These are phyloP conservation scores for Bjerkandera adusta DNA, from an alignment of 1,284 basidiomycete species.

Conservation along the genomic window DNA sequence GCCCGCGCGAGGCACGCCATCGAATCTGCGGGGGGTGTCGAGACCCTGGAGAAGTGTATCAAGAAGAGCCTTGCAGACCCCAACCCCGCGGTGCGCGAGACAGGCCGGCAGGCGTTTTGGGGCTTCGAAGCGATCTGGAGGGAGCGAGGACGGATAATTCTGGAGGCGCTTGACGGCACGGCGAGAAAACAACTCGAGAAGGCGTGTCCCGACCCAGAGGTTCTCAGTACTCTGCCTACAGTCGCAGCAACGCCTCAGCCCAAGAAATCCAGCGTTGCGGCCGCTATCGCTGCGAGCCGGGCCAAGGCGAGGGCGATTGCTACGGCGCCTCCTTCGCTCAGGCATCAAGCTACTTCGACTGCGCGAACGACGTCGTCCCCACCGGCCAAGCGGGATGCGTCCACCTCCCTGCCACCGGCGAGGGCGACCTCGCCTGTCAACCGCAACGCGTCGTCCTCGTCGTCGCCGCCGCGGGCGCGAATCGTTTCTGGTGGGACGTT, in stretches of 20 bases:
- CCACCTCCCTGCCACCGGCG: conserved; percentile 35
- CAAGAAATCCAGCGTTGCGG: conserved; percentile 78
- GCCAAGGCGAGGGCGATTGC: conserved; percentile 84
- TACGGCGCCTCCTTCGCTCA: conserved; percentile 68
- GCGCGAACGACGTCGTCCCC: conserved; percentile 42
- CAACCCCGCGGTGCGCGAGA: conserved; percentile 79
- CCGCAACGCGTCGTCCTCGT: conserved; percentile 30
- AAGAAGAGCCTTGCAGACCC: conserved; percentile 76
- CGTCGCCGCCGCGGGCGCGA: conserved; percentile 45
- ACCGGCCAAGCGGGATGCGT: conserved; percentile 41
- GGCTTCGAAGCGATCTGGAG: conserved; percentile 77
- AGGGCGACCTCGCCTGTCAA: conserved; percentile 40
- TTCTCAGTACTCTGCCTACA: conserved; percentile 36
- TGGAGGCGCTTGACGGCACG: conserved; percentile 67
- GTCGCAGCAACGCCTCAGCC: conserved; percentile 47
- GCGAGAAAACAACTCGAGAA: conserved; percentile 87
- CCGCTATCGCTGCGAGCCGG: conserved; percentile 79
- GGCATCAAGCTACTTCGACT: conserved; percentile 74
- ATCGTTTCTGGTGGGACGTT: conserved; percentile 35
- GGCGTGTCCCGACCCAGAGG: conserved; percentile 62
- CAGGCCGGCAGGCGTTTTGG: conserved; percentile 80
- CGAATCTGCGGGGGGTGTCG: conserved; percentile 64
- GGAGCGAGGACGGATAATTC: conserved; percentile 59
- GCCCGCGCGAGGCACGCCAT: conserved; percentile 58
- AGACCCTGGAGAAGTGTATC: conserved; percentile 70